phyloP scores from a whole-genome alignment of 1,139 yeast genomes.

The Scheffersomyces titani region DNA sequence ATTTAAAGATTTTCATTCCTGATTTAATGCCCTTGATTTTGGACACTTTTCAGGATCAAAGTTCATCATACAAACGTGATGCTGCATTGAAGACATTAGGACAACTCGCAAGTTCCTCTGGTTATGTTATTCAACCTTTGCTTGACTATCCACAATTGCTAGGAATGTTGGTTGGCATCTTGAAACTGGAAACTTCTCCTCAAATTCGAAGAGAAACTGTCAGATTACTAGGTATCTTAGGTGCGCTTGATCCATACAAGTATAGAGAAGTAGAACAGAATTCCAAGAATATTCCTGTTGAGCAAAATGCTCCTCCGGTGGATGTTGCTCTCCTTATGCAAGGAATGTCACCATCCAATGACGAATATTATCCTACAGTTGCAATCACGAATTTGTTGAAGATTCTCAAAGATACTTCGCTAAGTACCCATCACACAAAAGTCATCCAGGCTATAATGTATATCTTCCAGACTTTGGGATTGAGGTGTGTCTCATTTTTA shows the following conservation, averaged over 20 bases:
- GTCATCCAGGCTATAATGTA: conserved; percentile 91
- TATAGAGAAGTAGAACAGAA: conserved; percentile 87
- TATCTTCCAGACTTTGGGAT: conserved; percentile 84
- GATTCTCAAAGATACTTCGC: conserved; percentile 79
- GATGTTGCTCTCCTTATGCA: conserved; percentile 90
- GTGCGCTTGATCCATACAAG: conserved; percentile 95
- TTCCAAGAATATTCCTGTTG: conserved; percentile 62
- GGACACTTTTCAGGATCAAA: conserved; percentile 89
- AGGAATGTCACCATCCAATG: conserved; percentile 92
- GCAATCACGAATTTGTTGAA: conserved; percentile 84
- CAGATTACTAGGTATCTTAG: conserved; percentile 83
- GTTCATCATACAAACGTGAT: conserved; percentile 81
- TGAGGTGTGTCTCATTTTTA: conserved; percentile 83
- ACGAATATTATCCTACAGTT: conserved; percentile 94
- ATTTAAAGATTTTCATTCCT: conserved; percentile 68
- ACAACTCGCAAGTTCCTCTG: conserved; percentile 85
- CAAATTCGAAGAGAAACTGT: conserved; percentile 84
- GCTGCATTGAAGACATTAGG: conserved; percentile 89
- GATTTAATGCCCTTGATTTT: conserved; percentile 84
- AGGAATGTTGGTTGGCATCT: conserved; percentile 76
- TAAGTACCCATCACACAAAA: conserved; percentile 83
- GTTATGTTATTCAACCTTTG: conserved; percentile 92
- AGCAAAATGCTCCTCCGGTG: conserved; percentile 84
- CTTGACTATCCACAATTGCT: conserved; percentile 87
- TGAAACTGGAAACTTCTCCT: conserved; percentile 77